Percentiles rank a stretch among this genome's conserved stretches.
These are phyloP conservation scores for Anacardium occidentale DNA, from an alignment of 345 rosid species.

Conservation along the genomic window DNA sequence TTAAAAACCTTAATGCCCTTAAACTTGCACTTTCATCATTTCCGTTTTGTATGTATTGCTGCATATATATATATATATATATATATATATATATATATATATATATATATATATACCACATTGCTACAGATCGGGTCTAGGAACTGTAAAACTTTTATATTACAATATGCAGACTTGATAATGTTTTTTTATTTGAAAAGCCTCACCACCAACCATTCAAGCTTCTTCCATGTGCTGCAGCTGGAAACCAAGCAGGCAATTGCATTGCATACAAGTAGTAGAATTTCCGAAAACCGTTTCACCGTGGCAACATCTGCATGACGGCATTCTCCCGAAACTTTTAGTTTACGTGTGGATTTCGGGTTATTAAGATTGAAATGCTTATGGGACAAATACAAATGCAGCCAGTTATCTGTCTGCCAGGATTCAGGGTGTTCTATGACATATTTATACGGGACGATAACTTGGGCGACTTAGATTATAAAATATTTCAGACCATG, in stretches of 20 bases:
- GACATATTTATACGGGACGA: neutral
- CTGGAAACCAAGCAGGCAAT: neutral
- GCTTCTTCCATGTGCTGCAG: constrained; percentile 1
- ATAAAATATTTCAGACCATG: neutral
- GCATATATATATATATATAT: no score
- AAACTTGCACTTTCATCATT: neutral
- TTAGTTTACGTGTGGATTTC: neutral
- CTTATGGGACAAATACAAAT: constrained; percentile 12
- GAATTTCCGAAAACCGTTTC: neutral
- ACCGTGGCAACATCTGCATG: no score
- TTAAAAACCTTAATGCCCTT: neutral
- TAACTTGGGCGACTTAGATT: neutral
- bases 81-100: no score
- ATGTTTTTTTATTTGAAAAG: constrained; percentile 2
- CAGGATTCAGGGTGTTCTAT: neutral
- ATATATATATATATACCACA: no score
- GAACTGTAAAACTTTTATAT: neutral
- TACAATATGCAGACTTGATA: neutral
- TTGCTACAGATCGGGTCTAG: neutral
- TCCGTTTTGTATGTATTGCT: constrained; percentile 8
- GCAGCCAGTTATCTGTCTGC: neutral
- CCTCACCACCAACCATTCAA: neutral
- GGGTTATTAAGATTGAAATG: constrained; percentile 2
- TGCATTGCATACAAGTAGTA: no score
- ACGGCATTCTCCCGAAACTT: neutral